These are phyloP conservation scores for Aspergillus aculeatus DNA, from an alignment of 2,329 filamentous ascomycete species.

Conservation along the genomic window DNA sequence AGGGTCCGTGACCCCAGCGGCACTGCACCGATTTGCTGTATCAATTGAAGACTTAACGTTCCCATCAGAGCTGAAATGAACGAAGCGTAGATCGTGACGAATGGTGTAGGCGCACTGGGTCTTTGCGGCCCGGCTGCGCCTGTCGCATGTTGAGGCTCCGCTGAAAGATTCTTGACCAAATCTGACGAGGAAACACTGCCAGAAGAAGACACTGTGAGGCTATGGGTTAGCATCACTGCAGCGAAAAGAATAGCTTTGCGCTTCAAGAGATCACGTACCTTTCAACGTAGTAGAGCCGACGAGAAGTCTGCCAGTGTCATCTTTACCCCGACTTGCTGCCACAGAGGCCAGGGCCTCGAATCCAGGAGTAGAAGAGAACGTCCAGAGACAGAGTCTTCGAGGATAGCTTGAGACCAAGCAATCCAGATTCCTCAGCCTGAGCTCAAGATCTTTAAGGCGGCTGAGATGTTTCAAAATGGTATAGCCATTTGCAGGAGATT, in stretches of 20 bases:
- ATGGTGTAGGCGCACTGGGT: constrained; percentile 8
- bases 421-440: constrained; percentile 35
- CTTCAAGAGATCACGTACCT: constrained; percentile 23
- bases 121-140: neutral
- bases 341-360: constrained; percentile 37
- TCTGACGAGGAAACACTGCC: constrained; percentile 36
- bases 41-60: constrained; percentile 37
- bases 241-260: neutral
- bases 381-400: constrained; percentile 40
- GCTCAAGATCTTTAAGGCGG: constrained; percentile 40
- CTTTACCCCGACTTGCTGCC: constrained; percentile 24
- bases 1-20: constrained; percentile 43
- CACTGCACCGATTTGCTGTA: constrained; percentile 36
- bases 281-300: constrained; percentile 35
- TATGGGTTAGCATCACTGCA: constrained; percentile 2
- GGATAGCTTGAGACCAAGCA: constrained; percentile 41
- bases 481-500: constrained; percentile 37
- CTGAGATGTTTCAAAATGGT: constrained; percentile 39
- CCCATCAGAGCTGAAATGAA: constrained; percentile 43
- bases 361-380: constrained; percentile 40
- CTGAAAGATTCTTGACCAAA: constrained; percentile 36
- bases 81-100: constrained; percentile 39
- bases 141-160: constrained; percentile 25
- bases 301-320: constrained; percentile 30
- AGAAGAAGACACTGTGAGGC: constrained; percentile 32